Evolutionary conservation across 768 basidiomycete genomes (phyloP), one percentile per base, ranked within the genome.

Genomic region (Fibroporia radiculosa): DNA sequence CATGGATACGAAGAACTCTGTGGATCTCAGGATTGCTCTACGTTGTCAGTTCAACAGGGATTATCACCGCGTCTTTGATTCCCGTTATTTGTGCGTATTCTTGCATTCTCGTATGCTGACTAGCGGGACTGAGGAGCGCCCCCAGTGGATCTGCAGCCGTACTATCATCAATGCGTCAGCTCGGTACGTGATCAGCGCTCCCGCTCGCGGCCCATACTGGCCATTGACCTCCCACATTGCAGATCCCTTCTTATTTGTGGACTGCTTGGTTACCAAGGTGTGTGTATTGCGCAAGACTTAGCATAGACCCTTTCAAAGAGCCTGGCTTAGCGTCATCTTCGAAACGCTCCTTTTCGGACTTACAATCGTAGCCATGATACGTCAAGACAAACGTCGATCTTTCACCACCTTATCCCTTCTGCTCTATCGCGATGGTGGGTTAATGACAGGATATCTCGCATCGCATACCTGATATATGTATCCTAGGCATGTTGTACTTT

Each of bases 191-290:
- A 6, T 37, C 10, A n/a, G 16, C 6, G 29, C 4, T 11, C 24
- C 3, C 6, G 6, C n/a, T 13, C 28, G 10, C 27, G 32, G 4
- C 40, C 20, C 4, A 34, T 36, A 20, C n/a, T n/a, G n/a, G n/a
- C n/a, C n/a, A n/a, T n/a, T n/a, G n/a, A n/a, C n/a, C n/a, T n/a
- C n/a, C n/a, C 16, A 11, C 29, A 8, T 16, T 28, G n/a, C 43
- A 60, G 58, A 57, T 52, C 20, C 59, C 59, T 4, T 40, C 40
- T 19, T 57, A 52, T 36, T 48, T 60, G 19, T 60, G 59, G 59
- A 22, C 49, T 22, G 49, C 56, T 14, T 60, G 59, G 59, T 53
- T 60, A 38, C 59, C 59, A 35, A 60, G 48, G 58, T 55, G 26
- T 23, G 48, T 46, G 13, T 6, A 14, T 11, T 13, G 8, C 1